phyloP scores from a whole-genome alignment of 305 asterid genomes.

The Plantago coronopus region DNA sequence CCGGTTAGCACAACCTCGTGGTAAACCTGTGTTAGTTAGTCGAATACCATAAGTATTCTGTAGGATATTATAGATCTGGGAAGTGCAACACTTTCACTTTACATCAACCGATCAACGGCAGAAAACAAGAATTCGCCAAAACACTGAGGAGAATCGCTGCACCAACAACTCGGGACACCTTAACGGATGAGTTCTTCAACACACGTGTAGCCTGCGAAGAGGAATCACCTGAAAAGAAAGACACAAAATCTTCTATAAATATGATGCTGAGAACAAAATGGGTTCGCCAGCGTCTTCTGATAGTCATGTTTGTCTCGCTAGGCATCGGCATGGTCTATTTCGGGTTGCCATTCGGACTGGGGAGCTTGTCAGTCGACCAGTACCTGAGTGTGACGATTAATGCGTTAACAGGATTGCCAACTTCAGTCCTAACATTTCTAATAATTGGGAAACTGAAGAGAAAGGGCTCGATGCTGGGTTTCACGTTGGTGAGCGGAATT shows the following conservation, averaged over 20 bases:
- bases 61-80: too few relatives aligned
- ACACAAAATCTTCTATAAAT: constrained; percentile 21
- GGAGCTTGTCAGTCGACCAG: constrained; percentile 22
- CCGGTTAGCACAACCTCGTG: too few relatives aligned
- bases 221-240: background rate
- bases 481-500: constrained; percentile 24
- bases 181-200: constrained; percentile 36
- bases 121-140: constrained; percentile 32
- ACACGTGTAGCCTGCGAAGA: constrained; percentile 7
- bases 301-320: constrained; percentile 28
- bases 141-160: constrained; percentile 35
- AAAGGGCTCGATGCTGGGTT: constrained; percentile 17
- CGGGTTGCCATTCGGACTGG: constrained; percentile 38
- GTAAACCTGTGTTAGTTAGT: too few relatives aligned
- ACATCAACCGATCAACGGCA: constrained; percentile 34
- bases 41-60: too few relatives aligned
- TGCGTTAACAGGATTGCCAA: constrained; percentile 34
- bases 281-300: constrained; percentile 27
- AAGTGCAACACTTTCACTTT: too few relatives aligned
- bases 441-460: constrained; percentile 24
- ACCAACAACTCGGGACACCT: constrained; percentile 20
- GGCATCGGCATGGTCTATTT: constrained; percentile 33
- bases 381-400: constrained; percentile 32
- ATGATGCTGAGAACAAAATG: constrained; percentile 26
- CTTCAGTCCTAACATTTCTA: constrained; percentile 22